Percentiles rank a stretch among this genome's conserved stretches.
Evolutionary conservation across 345 rosid genomes (phyloP).

Genomic region (Trapa incisa): DNA sequence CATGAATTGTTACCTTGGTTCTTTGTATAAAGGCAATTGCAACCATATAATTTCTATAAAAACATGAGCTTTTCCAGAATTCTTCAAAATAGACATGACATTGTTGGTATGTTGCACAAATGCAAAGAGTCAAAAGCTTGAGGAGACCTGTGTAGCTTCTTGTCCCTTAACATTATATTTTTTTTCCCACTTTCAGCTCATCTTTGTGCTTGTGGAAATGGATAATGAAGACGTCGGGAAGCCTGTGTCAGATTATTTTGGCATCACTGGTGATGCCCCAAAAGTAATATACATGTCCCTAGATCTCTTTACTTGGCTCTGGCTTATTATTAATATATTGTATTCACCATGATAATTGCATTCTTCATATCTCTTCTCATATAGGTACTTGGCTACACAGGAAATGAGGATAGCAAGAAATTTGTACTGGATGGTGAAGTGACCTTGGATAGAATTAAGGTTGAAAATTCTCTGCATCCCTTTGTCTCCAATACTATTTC

Average conservation of each 20-base stretch:
- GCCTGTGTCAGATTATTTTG: slow-evolving; percentile 93
- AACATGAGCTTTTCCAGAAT: too few species aligned
- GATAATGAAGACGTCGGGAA: slow-evolving; percentile 87
- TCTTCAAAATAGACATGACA: not conserved
- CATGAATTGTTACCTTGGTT: too few species aligned
- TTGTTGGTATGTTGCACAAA: not conserved
- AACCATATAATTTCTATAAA: too few species aligned
- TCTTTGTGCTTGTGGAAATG: slow-evolving; percentile 78
- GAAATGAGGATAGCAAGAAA: slow-evolving; percentile 74
- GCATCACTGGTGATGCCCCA: slow-evolving; percentile 55
- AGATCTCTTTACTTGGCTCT: not conserved
- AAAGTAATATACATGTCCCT: slow-evolving; percentile 23
- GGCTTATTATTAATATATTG: not conserved
- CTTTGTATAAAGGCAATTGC: too few species aligned
- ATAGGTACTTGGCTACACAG: slow-evolving; percentile 78
- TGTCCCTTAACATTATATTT: not conserved
- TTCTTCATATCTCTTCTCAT: not conserved
- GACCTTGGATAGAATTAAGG: slow-evolving; percentile 67
- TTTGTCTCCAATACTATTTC: not conserved
- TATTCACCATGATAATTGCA: not conserved
- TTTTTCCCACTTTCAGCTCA: slow-evolving; percentile 38
- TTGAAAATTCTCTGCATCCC: slow-evolving; percentile 7
- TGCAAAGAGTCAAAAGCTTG: not conserved
- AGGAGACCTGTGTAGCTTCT: not conserved
- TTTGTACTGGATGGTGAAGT: slow-evolving; percentile 52